Evolutionary conservation across 495 filamentous ascomycete genomes (phyloP).

Genomic region (Gamarada debralockiae): DNA sequence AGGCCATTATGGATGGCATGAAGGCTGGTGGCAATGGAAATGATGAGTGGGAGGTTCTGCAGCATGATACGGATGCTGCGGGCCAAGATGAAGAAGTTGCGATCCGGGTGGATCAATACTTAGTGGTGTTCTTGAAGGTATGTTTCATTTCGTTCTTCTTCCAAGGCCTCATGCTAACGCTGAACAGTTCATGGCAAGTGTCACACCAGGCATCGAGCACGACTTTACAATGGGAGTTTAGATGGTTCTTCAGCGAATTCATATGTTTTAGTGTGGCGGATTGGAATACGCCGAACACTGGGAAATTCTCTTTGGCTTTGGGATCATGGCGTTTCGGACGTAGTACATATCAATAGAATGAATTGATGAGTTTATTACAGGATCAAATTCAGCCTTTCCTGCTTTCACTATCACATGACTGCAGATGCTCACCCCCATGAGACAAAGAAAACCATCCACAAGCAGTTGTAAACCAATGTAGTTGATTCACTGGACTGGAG

Average conservation of each 20-base stretch:
- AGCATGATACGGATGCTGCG: constrained; percentile 52
- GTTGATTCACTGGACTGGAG: too few relatives aligned
- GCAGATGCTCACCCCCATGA: too few relatives aligned
- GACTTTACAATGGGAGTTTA: constrained; percentile 98
- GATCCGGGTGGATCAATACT: constrained; percentile 94
- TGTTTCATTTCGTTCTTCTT: constrained; percentile 4
- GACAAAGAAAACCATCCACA: too few relatives aligned
- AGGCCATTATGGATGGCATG: constrained; percentile 25
- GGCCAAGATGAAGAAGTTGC: constrained; percentile 74
- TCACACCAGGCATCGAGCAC: constrained; percentile 95
- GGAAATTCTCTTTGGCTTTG: too few relatives aligned
- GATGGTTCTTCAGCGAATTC: background rate
- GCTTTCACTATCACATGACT: too few relatives aligned
- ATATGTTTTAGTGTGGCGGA: too few relatives aligned
- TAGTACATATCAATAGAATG: too few relatives aligned
- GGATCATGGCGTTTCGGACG: too few relatives aligned
- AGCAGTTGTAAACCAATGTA: too few relatives aligned
- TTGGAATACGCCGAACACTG: too few relatives aligned
- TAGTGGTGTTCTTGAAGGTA: constrained; percentile 91
- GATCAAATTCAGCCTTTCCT: too few relatives aligned
- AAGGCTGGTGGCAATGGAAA: constrained; percentile 40
- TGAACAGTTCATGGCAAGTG: constrained; percentile 81
- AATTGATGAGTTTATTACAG: too few relatives aligned
- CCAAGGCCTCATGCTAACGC: constrained; percentile 6
- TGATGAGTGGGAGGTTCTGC: constrained; percentile 81